These are phyloP conservation scores for Trichopus zeylanicus DNA, from an alignment of 116 monocot species.

Conservation along the genomic window DNA sequence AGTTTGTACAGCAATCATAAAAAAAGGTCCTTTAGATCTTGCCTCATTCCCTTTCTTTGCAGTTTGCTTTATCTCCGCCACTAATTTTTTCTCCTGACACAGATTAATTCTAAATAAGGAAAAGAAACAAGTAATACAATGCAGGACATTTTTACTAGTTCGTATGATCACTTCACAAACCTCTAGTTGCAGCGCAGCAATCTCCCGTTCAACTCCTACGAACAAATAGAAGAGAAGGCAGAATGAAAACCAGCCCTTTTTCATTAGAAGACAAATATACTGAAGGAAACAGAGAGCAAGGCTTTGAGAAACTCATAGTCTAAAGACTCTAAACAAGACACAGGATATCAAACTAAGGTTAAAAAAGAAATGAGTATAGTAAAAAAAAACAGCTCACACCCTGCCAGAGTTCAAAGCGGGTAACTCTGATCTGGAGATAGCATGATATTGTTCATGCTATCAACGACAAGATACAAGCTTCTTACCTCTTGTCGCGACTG, in stretches of 20 bases:
- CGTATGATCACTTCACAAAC: constrained; percentile 16
- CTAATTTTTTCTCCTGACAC: constrained; percentile 82
- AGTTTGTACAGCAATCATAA: no score
- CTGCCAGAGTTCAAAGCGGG: no score
- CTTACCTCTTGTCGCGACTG: constrained; percentile 35
- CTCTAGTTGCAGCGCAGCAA: constrained; percentile 77
- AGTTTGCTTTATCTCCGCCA: constrained; percentile 89
- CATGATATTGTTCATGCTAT: no score
- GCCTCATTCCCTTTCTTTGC: constrained; percentile 93
- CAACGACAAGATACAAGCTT: background rate
- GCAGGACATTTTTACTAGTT: background rate
- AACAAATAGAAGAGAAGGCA: constrained; percentile 3
- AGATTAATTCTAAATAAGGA: background rate
- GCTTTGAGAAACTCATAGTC: no score
- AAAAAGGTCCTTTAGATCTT: constrained; percentile 5
- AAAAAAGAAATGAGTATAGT: background rate
- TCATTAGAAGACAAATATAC: background rate
- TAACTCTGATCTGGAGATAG: no score
- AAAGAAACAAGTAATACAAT: background rate
- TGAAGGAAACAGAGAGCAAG: background rate
- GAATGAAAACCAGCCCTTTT: background rate
- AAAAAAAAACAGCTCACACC: no score
- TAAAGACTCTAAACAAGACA: no score
- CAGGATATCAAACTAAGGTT: background rate
- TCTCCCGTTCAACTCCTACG: constrained; percentile 71